A percentile compares a stretch with the other conserved stretches of the same genome.
phyloP scores from a whole-genome alignment of 495 filamentous ascomycete genomes.

The Neurospora sublineolata region DNA sequence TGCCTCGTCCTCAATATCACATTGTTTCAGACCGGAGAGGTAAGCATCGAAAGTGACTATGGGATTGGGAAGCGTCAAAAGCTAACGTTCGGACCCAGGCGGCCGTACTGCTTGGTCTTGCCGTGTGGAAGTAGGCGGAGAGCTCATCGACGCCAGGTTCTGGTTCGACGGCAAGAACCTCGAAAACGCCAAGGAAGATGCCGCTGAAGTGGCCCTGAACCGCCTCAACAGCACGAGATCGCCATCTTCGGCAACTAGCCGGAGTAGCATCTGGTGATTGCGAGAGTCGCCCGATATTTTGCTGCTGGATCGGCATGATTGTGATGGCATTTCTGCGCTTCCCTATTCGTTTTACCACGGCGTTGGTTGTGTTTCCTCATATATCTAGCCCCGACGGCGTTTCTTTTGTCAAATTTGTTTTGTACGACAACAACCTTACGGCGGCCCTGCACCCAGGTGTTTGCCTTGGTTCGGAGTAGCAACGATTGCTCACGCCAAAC shows the following conservation, averaged over 20 bases:
- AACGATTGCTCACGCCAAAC: background rate
- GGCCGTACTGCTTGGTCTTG: conserved; percentile 88
- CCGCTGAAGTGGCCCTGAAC: conserved; percentile 63
- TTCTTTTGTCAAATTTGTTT: background rate
- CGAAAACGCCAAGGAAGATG: conserved; percentile 84
- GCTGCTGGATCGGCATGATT: background rate
- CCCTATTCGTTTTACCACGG: background rate
- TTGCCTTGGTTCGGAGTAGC: background rate
- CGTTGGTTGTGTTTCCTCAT: background rate
- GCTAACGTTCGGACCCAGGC: conserved; percentile 34
- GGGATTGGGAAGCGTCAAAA: background rate
- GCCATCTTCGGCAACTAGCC: conserved; percentile 17
- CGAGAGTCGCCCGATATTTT: background rate
- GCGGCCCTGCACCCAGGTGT: background rate
- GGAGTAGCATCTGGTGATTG: conserved; percentile 1
- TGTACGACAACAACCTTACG: background rate
- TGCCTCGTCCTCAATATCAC: conserved; percentile 50
- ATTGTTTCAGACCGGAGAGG: conserved; percentile 72
- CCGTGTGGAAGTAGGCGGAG: conserved; percentile 49
- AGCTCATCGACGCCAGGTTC: conserved; percentile 54
- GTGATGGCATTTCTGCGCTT: background rate
- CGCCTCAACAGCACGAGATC: conserved; percentile 21
- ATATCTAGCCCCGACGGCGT: background rate
- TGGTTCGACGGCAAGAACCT: conserved; percentile 86
- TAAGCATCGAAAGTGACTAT: conserved; percentile 24